Conservation (phyloP, 805 yeast species). For the Cyberlindnera xishuangbannaensis region DNA sequence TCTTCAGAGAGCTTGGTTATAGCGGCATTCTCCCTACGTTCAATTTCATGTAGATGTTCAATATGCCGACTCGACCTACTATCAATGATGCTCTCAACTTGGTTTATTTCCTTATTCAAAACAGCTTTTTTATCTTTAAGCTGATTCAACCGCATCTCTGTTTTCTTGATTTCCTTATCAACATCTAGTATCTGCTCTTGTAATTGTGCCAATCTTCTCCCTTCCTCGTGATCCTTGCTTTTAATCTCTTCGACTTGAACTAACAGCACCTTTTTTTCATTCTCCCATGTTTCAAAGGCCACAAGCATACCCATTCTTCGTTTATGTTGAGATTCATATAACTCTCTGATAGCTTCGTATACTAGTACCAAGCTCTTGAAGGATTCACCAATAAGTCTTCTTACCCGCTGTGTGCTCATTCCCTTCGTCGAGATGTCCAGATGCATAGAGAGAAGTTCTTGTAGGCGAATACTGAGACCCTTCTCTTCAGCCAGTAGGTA, state of each 20-base stretch:
- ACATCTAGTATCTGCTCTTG: conserved; percentile 27
- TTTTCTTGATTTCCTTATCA: conserved; percentile 32
- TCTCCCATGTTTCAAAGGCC: conserved; percentile 35
- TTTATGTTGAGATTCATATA: conserved; percentile 32
- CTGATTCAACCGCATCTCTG: conserved; percentile 30
- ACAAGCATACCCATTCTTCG: conserved; percentile 23
- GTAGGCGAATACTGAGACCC: conserved; percentile 11
- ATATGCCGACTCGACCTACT: conserved; percentile 40
- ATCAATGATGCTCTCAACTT: conserved; percentile 42
- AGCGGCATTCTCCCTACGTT: conserved; percentile 32
- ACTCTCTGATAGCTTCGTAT: conserved; percentile 36
- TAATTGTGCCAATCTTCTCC: conserved; percentile 32
- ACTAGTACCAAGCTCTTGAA: conserved; percentile 33
- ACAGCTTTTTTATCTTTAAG: conserved; percentile 29
- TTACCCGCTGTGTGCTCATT: conserved; percentile 24
- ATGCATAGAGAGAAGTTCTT: conserved; percentile 21
- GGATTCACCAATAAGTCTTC: conserved; percentile 28
- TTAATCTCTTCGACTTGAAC: conserved; percentile 32
- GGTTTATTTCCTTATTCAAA: conserved; percentile 33
- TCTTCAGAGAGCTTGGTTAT: conserved; percentile 26
- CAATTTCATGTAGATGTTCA: conserved; percentile 34
- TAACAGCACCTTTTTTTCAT: conserved; percentile 28
- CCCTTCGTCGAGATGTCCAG: conserved; percentile 28
- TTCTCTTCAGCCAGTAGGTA: conserved; percentile 19
- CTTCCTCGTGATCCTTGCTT: conserved; percentile 34